A percentile compares a stretch with the other conserved stretches of the same genome.
These are phyloP conservation scores for Epichloe brachyelytri DNA, from an alignment of 2,329 filamentous ascomycete species.

Conservation along the genomic window DNA sequence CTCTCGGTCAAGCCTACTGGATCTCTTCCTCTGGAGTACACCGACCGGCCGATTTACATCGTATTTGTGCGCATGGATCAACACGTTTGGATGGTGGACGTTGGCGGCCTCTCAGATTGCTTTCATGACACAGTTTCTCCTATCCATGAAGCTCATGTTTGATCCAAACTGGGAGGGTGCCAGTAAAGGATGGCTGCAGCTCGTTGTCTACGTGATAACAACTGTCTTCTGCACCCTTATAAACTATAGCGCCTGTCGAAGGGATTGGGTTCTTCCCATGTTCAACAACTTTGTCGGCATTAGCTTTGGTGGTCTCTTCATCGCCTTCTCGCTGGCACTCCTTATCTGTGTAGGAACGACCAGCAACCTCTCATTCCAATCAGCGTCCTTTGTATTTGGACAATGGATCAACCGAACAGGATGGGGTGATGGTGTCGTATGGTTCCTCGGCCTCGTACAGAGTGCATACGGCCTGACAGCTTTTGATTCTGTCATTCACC, in stretches of 20 bases:
- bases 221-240: constrained; percentile 33
- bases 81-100: constrained; percentile 47
- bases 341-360: constrained; percentile 38
- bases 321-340: constrained; percentile 36
- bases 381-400: constrained; percentile 38
- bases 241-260: constrained; percentile 38
- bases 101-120: constrained; percentile 41
- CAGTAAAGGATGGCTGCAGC: constrained; percentile 37
- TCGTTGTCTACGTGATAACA: constrained; percentile 40
- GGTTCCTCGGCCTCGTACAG: constrained; percentile 45
- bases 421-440: constrained; percentile 43
- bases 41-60: constrained; percentile 33
- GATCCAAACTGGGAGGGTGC: constrained; percentile 31
- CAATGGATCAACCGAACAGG: constrained; percentile 31
- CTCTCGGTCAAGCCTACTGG: constrained; percentile 48
- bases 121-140: constrained; percentile 44
- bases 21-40: constrained; percentile 24
- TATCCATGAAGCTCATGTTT: constrained; percentile 44
- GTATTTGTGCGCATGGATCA: constrained; percentile 48
- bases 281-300: constrained; percentile 45
- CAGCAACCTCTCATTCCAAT: constrained; percentile 30
- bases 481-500: constrained; percentile 46
- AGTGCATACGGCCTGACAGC: constrained; percentile 42
- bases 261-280: constrained; percentile 24
- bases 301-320: constrained; percentile 37